Conservation (phyloP, 2,329 filamentous ascomycete genomes). For the Xylaria sp. region DNA sequence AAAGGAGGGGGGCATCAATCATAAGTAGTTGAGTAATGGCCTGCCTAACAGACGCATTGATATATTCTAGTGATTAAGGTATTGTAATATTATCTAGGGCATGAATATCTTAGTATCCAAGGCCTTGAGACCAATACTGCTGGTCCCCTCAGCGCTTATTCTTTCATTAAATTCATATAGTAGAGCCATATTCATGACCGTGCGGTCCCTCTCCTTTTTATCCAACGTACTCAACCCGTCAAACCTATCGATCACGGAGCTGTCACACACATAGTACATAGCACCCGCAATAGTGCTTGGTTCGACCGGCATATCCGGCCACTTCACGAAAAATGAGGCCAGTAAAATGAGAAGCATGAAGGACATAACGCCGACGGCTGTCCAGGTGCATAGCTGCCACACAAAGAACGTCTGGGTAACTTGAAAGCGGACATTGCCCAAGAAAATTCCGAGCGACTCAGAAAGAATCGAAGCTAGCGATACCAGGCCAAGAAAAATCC, state of each 20-base stretch:
- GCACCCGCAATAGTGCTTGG: constrained; percentile 53
- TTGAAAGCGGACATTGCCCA: constrained; percentile 55
- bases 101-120: constrained; percentile 9
- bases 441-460: constrained; percentile 46
- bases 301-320: constrained; percentile 53
- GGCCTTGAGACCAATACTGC: constrained; percentile 18
- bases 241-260: constrained; percentile 15
- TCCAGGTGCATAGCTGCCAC: constrained; percentile 50
- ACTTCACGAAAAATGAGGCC: constrained; percentile 50
- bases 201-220: constrained; percentile 27
- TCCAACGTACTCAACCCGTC: constrained; percentile 21
- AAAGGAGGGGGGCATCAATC: no score
- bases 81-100: constrained; percentile 4
- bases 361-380: constrained; percentile 50
- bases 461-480: constrained; percentile 29
- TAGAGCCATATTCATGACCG: constrained; percentile 17
- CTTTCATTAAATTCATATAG: constrained; percentile 29
- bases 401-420: constrained; percentile 51
- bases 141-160: neutral
- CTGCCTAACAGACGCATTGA: neutral
- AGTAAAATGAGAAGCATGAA: constrained; percentile 53
- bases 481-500: constrained; percentile 22
- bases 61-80: neutral
- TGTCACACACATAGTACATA: constrained; percentile 49
- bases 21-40: neutral